phyloP scores from a whole-genome alignment of 2,329 filamentous ascomycete genomes.

The Colletotrichum karsti region DNA sequence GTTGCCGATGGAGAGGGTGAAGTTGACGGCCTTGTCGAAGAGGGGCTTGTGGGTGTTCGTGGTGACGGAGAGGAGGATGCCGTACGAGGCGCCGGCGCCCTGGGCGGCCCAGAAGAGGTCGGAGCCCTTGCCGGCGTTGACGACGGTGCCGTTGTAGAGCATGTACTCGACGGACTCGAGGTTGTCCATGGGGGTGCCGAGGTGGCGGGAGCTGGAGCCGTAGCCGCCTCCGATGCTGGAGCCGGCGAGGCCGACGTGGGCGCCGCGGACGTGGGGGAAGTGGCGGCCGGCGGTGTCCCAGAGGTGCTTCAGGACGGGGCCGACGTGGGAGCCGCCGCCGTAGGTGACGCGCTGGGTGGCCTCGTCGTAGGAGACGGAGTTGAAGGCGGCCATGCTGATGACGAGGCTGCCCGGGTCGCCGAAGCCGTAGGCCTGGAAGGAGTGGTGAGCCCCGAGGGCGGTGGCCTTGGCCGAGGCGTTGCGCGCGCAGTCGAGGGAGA shows the following conservation, averaged over 20 bases:
- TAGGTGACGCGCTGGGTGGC: conserved; percentile 24
- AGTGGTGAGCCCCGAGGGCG: conserved; percentile 26
- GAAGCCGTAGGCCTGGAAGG: conserved; percentile 29
- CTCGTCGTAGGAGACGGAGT: conserved; percentile 15
- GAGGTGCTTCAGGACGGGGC: conserved; percentile 24
- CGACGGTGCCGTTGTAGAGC: conserved; percentile 31
- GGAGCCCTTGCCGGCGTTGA: conserved; percentile 21
- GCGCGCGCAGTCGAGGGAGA: conserved; percentile 27
- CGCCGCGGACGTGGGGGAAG: conserved; percentile 29
- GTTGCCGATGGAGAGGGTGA: conserved; percentile 19
- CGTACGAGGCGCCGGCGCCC: conserved; percentile 29
- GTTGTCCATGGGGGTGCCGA: conserved; percentile 30
- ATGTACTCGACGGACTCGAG: conserved; percentile 27
- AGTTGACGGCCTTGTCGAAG: conserved; percentile 23
- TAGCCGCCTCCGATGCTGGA: conserved; percentile 29
- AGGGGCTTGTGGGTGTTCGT: conserved; percentile 27
- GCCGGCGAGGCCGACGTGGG: conserved; percentile 25
- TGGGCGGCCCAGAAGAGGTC: conserved; percentile 31
- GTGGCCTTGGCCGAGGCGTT: conserved; percentile 24
- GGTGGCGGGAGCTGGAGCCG: conserved; percentile 22
- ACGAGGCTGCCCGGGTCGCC: conserved; percentile 26
- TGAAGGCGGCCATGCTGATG: conserved; percentile 29
- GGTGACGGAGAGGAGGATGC: conserved; percentile 27
- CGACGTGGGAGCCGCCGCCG: conserved; percentile 25
- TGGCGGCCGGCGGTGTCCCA: conserved; percentile 29